These are phyloP conservation scores for Claviceps digitariae DNA, from an alignment of 2,329 filamentous ascomycete genomes.

Conservation along the genomic window DNA sequence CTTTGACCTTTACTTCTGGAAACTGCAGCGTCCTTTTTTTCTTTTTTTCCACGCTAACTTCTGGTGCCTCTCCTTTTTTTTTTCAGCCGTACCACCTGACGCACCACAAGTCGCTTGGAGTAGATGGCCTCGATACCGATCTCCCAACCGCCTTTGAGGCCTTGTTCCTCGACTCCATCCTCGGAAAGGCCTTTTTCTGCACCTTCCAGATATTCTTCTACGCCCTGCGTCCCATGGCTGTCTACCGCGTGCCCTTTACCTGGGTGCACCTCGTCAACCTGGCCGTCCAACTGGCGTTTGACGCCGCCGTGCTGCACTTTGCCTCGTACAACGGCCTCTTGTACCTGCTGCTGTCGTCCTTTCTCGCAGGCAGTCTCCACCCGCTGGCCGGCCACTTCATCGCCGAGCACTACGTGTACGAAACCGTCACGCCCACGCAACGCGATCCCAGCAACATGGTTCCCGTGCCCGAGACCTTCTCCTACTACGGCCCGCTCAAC, in stretches of 20 bases:
- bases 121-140: conserved; percentile 91
- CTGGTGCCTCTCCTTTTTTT: neutral
- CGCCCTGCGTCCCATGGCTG: conserved; percentile 85
- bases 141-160: conserved; percentile 87
- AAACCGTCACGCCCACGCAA: conserved; percentile 42
- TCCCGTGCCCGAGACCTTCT: conserved; percentile 83
- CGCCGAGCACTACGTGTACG: conserved; percentile 86
- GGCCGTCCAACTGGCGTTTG: conserved; percentile 61
- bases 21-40: neutral
- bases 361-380: conserved; percentile 86
- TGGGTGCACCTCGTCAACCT: conserved; percentile 76
- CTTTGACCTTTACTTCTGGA: neutral
- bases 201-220: conserved; percentile 99
- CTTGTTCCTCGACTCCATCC: conserved; percentile 82
- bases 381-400: conserved; percentile 97
- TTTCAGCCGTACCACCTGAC: conserved; percentile 88
- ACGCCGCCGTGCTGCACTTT: conserved; percentile 50
- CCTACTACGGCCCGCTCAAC: conserved; percentile 91
- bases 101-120: conserved; percentile 95
- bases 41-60: neutral
- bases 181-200: conserved; percentile 96
- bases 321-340: conserved; percentile 52
- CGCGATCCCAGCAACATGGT: conserved; percentile 45
- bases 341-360: conserved; percentile 81
- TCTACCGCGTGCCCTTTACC: conserved; percentile 82